phyloP scores from a whole-genome alignment of 371 early-diverging fungal genomes.

The Mucor saturninus region DNA sequence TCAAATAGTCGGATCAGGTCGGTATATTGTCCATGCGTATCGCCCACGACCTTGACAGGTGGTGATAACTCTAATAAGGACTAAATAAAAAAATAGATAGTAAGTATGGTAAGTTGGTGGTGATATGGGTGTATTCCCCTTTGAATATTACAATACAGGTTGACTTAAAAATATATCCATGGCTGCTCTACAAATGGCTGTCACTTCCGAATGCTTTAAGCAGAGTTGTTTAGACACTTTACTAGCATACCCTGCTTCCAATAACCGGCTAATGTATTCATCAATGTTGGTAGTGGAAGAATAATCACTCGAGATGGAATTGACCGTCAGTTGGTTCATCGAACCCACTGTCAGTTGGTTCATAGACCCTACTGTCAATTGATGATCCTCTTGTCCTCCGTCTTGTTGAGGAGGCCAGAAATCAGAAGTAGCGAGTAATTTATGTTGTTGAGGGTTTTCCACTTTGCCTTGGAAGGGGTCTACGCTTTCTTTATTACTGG shows the following conservation, averaged over 20 bases:
- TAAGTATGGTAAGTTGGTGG: background rate
- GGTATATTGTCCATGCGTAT: conserved; percentile 95
- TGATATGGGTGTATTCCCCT: background rate
- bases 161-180: conserved; percentile 94
- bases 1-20: conserved; percentile 93
- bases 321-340: conserved; percentile 53
- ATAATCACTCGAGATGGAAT: conserved; percentile 43
- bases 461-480: conserved; percentile 40
- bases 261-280: conserved; percentile 84
- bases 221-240: conserved; percentile 78
- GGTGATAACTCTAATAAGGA: conserved; percentile 94
- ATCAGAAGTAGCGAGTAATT: conserved; percentile 39
- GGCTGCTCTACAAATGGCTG: conserved; percentile 84
- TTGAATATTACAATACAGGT: conserved; percentile 56
- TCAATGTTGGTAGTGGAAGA: conserved; percentile 64
- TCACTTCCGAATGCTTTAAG: conserved; percentile 85
- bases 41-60: conserved; percentile 97
- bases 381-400: conserved; percentile 22
- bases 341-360: conserved; percentile 54
- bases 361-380: conserved; percentile 49
- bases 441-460: conserved; percentile 44
- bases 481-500: conserved; percentile 16
- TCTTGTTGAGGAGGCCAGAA: conserved; percentile 41
- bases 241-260: conserved; percentile 78
- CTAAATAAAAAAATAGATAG: conserved; percentile 17